Evolutionary conservation across 306 rosid genomes (phyloP), one percentile per base, ranked within the genome.

Genomic region (Oxytropis ochrocephala): DNA sequence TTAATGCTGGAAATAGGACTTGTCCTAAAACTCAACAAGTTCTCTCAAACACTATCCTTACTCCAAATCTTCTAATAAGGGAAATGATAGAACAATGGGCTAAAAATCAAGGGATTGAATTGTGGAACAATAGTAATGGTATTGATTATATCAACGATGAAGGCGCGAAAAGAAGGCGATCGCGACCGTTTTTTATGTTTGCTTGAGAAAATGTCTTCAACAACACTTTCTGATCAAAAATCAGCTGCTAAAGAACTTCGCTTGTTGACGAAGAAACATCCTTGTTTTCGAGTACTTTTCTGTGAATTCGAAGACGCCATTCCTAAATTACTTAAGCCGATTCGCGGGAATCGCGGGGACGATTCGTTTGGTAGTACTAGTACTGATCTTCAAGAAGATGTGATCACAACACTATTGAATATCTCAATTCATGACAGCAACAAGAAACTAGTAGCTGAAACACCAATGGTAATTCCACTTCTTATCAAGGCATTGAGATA

Each of bases 201-300:
- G 78, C 85, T 93, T 9, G 79, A 84, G 84, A 88, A 86, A 80
- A 84, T 90, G 90, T 88, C 98, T 7, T 75, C 84, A 13, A 44
- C 81, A 5, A 29, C 83, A 5, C 76, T 82, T 55, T 53, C 84
- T 55, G 96, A 93, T 67, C 90, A 88, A 76, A 88, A 83, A 77
- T 73, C 68, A 42, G 96, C 98, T 11, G 97, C 98, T 0, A 93
- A 80, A 76, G 94, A 93, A 84, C 89, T 93, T 32, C 89, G 97
- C 5, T 42, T 82, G 78, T 75, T 90, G 87, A 93, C 98, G 1
- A 93, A 86, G 89, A 76, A 86, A 60, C 79, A 85, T 72, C 96
- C 98, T 11, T 88, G 89, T 7, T 86, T 86, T 51, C 83, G 97
- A 11, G 91, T 81, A 36, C 92, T 90, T 30, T 93, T 93, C 47